phyloP scores from a whole-genome alignment of 2,329 filamentous ascomycete species.

The Claviceps sp. region DNA sequence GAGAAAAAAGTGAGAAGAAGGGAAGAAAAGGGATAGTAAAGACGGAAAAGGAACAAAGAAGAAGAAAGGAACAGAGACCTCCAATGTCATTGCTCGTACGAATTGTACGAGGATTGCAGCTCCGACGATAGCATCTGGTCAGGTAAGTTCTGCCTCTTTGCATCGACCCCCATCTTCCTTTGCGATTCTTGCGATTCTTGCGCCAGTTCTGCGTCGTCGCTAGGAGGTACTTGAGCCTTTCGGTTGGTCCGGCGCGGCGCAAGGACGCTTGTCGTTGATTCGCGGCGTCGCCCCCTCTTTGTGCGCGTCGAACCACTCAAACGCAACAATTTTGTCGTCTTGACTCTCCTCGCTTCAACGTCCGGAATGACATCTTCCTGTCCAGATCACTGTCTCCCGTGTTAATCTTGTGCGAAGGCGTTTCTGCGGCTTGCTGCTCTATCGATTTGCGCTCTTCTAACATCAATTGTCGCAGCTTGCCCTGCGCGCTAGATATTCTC shows the following conservation, averaged over 20 bases:
- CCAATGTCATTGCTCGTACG: slow-evolving; percentile 7
- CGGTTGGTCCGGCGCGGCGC: too few species aligned
- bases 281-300: not conserved
- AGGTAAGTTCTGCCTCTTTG: not conserved
- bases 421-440: too few species aligned
- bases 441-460: not conserved
- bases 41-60: not conserved
- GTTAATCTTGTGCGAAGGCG: too few species aligned
- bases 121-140: not conserved
- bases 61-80: not conserved
- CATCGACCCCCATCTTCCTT: not conserved
- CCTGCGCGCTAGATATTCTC: not conserved
- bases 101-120: not conserved
- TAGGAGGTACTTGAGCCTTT: too few species aligned
- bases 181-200: not conserved
- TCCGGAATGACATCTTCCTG: slow-evolving; percentile 1
- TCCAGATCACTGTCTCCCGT: not conserved
- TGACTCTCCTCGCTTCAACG: not conserved
- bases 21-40: not conserved
- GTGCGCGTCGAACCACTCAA: slow-evolving; percentile 1
- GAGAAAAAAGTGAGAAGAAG: too few species aligned
- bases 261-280: not conserved
- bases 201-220: too few species aligned
- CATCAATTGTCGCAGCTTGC: not conserved
- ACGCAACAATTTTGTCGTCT: not conserved